Base-by-base conservation (phyloP, 148 eudicot genomes). In the Heliamphora exappendiculata region DNA sequence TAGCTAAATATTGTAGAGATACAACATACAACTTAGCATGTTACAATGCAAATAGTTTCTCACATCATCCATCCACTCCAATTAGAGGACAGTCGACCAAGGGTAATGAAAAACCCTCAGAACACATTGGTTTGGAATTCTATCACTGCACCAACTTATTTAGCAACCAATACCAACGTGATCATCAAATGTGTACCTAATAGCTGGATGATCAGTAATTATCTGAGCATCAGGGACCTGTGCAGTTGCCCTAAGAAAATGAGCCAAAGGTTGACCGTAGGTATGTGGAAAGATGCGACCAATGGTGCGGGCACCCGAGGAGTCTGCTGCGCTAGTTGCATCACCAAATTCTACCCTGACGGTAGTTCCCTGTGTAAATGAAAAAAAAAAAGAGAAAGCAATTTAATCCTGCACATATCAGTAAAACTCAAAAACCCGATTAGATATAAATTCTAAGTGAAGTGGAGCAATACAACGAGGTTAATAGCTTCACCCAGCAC, bases 301-400 rank as follows among this genome's bases (percentile, higher is more conserved):
- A 50, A 95, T 89, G 83, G 93, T 84, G 81, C 85, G 90, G 47
- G 91, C 87, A 84, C 91, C 97, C 26, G 94, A 68, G 54, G 90
- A 84, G 77, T 95, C 99, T 55, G 86, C 82, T 4, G 88, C 83
- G 50, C 93, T 86, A 67, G 99, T 83, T 72, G 84, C 84, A 80
- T 88, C 99, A 67, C 99, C 96, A 80, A 88, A 84, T 74, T 95
- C 97, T 20, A 93, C 98, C 70, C 98, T 91, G 24, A 92, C 97
- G 67, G 94, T 82, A 81, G 93, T 92, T 76, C 98, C 97, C 98
- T 95, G 87, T 74, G 59, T 74, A 57, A 44, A 53, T 10, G 45
- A 2, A 34, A 24, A 77, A 17, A 75, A 7, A 39, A 57, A 10
- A 41, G 36, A n/a, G n/a, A n/a, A n/a, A n/a, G n/a, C 47, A 51